Evolutionary conservation across 2,329 filamentous ascomycete genomes (phyloP).

Genomic region (Phialemoniopsis sp.): DNA sequence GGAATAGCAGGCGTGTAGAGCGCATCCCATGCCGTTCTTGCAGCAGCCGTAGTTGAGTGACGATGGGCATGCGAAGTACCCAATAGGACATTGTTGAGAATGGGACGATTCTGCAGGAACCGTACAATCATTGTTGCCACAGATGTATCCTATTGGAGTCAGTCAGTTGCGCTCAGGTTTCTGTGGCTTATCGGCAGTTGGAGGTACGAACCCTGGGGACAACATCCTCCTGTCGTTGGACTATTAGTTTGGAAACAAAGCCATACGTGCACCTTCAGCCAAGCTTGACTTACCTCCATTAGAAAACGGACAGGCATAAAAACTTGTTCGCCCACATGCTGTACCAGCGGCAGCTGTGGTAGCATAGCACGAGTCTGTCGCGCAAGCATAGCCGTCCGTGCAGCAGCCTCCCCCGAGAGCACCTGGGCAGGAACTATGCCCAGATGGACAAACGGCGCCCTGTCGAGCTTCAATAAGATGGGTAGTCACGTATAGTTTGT

Average conservation of each 20-base stretch:
- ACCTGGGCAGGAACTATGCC: slow-evolving; percentile 26
- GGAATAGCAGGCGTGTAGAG: slow-evolving; percentile 39
- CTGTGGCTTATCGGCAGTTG: no score
- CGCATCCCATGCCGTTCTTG: slow-evolving; percentile 43
- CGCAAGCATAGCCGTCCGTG: slow-evolving; percentile 43
- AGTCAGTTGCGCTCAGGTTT: no score
- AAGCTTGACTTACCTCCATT: slow-evolving; percentile 19
- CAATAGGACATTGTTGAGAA: slow-evolving; percentile 35
- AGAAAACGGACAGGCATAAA: slow-evolving; percentile 33
- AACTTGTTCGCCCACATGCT: slow-evolving; percentile 26
- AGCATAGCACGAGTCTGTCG: slow-evolving; percentile 39
- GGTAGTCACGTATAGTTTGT: slow-evolving; percentile 14
- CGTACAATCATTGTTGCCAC: slow-evolving; percentile 33
- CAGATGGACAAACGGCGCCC: slow-evolving; percentile 14
- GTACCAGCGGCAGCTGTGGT: slow-evolving; percentile 37
- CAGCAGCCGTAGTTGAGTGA: slow-evolving; percentile 52
- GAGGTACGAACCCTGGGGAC: slow-evolving; percentile 19
- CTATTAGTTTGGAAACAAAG: slow-evolving; percentile 3
- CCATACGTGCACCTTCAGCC: slow-evolving; percentile 11
- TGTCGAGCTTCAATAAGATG: slow-evolving; percentile 10
- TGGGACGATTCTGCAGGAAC: slow-evolving; percentile 35
- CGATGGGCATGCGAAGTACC: slow-evolving; percentile 43
- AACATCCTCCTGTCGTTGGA: slow-evolving; percentile 18
- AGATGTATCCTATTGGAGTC: slow-evolving; percentile 30
- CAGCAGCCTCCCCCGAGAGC: slow-evolving; percentile 42